phyloP scores from a whole-genome alignment of 306 rosid species.

The Abrus pulchellus region DNA sequence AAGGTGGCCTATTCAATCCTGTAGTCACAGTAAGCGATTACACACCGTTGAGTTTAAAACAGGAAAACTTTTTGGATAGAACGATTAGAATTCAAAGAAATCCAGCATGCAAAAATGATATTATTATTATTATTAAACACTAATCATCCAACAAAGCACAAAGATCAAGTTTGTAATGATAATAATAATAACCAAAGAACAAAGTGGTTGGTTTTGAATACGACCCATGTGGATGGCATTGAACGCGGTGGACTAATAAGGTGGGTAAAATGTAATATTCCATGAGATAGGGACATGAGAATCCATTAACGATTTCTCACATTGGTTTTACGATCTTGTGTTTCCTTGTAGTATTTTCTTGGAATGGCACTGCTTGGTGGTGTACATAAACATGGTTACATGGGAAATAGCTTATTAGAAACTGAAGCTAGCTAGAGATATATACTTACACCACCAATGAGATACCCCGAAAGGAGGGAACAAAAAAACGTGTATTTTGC shows the following conservation, averaged over 20 bases:
- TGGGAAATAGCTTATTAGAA: constrained; percentile 35
- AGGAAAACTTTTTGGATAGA: not conserved
- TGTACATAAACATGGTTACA: constrained; percentile 31
- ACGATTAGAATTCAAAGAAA: not conserved
- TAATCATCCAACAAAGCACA: constrained; percentile 30
- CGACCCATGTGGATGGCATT: constrained; percentile 53
- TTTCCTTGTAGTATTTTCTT: constrained; percentile 20
- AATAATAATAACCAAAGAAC: constrained; percentile 42
- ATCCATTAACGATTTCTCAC: constrained; percentile 41
- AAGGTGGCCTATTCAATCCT: constrained; percentile 4
- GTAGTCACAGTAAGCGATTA: not conserved
- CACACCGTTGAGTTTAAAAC: constrained; percentile 24
- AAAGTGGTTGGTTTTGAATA: constrained; percentile 49
- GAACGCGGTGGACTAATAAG: constrained; percentile 27
- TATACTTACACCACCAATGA: not conserved
- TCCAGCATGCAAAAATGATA: too few relatives aligned
- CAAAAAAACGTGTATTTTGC: constrained; percentile 49
- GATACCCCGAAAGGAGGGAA: constrained; percentile 48
- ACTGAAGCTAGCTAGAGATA: constrained; percentile 20
- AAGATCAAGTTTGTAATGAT: constrained; percentile 48
- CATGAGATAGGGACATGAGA: constrained; percentile 39
- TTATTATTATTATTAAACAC: constrained; percentile 10
- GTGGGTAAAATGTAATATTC: constrained; percentile 52
- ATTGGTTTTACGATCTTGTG: constrained; percentile 8
- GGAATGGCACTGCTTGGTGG: constrained; percentile 30